phyloP scores from a whole-genome alignment of 2,329 filamentous ascomycete species.

The Xylaria sp. region DNA sequence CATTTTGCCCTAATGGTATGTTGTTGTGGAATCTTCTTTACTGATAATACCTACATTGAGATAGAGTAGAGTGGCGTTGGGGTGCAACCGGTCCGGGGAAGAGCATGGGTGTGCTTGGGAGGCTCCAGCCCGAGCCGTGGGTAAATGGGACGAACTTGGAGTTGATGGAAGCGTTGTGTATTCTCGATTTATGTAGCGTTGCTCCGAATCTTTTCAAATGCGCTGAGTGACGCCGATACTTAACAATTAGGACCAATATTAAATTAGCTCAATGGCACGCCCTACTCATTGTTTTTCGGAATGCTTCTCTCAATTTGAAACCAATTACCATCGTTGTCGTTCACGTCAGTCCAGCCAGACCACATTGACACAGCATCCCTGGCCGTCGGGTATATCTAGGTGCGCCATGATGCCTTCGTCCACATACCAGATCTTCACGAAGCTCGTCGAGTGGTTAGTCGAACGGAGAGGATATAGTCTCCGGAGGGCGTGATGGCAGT shows the following conservation, averaged over 20 bases:
- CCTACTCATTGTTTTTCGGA: background rate
- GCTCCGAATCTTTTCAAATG: background rate
- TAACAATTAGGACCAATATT: background rate
- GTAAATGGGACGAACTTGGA: background rate
- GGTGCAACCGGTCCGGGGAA: background rate
- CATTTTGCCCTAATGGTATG: too few relatives aligned
- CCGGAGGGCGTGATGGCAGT: constrained; percentile 59
- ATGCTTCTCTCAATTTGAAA: background rate
- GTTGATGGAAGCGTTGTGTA: background rate
- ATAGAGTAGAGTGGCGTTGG: background rate
- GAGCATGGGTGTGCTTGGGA: background rate
- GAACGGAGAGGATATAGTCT: constrained; percentile 59
- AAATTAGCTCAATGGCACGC: background rate
- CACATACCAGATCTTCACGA: constrained; percentile 52
- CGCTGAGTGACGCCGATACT: background rate
- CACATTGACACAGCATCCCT: constrained; percentile 28
- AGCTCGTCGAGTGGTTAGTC: constrained; percentile 49
- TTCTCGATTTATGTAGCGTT: background rate
- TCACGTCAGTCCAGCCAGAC: too few relatives aligned
- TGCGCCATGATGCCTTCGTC: constrained; percentile 39
- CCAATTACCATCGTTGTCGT: background rate
- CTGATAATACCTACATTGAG: background rate
- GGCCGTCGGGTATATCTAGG: constrained; percentile 42
- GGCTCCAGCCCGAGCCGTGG: background rate
- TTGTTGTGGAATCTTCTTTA: background rate